Evolutionary conservation across 306 rosid genomes (phyloP).

Genomic region (Vigna nakashimae): DNA sequence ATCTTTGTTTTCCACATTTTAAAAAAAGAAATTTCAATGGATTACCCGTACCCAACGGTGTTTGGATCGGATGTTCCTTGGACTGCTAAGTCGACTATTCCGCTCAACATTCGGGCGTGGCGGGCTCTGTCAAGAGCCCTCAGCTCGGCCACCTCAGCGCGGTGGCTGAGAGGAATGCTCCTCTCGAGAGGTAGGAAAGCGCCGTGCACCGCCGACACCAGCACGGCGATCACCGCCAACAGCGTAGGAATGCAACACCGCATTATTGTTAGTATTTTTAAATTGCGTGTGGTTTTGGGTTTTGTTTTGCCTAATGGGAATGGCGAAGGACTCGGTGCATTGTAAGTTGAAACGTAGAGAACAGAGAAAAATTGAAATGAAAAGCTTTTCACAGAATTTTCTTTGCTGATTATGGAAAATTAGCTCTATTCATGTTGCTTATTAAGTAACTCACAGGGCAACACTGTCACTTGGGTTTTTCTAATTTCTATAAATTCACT

Average conservation of each 20-base stretch:
- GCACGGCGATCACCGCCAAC: constrained; percentile 39
- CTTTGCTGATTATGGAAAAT: constrained; percentile 20
- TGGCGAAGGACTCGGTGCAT: constrained; percentile 36
- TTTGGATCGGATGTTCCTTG: constrained; percentile 82
- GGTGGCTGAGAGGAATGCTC: constrained; percentile 57
- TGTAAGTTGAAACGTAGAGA: constrained; percentile 25
- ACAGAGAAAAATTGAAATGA: neutral
- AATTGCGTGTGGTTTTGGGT: neutral
- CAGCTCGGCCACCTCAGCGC: constrained; percentile 61
- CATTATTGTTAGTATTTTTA: constrained; percentile 48
- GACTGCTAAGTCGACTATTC: constrained; percentile 82
- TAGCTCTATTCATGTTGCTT: neutral
- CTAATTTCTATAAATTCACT: neutral
- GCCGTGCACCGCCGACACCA: constrained; percentile 55
- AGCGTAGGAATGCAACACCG: constrained; percentile 46
- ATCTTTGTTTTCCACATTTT: neutral
- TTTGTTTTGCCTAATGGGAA: constrained; percentile 21
- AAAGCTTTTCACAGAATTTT: neutral
- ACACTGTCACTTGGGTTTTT: neutral
- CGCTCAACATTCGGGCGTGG: constrained; percentile 77
- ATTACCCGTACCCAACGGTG: constrained; percentile 69
- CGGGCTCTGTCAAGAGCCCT: constrained; percentile 73
- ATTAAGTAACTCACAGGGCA: neutral
- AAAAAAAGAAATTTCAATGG: constrained; percentile 22
- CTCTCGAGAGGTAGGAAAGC: constrained; percentile 67